These are phyloP conservation scores for Tetracladium marchalianum DNA, from an alignment of 495 filamentous ascomycete genomes.

Conservation along the genomic window DNA sequence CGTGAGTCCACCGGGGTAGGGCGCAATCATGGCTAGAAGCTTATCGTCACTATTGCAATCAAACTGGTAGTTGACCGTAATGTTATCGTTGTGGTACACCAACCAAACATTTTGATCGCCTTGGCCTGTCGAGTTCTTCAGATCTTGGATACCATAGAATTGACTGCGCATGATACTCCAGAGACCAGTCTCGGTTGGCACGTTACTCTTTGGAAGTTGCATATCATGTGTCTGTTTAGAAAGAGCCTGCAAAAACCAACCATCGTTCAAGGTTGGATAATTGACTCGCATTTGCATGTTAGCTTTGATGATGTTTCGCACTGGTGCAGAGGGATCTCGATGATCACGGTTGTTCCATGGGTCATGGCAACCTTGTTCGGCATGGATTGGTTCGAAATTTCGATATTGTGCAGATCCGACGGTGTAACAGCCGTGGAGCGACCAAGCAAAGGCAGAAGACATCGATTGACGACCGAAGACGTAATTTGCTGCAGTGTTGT, in stretches of 20 bases:
- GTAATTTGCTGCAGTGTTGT: constrained; percentile 60
- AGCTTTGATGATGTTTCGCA: constrained; percentile 56
- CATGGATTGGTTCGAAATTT: constrained; percentile 16
- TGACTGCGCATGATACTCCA: constrained; percentile 52
- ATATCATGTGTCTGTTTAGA: constrained; percentile 48
- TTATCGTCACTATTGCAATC: constrained; percentile 37
- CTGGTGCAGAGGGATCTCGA: constrained; percentile 55
- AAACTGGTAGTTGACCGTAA: constrained; percentile 47
- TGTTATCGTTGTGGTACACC: constrained; percentile 54
- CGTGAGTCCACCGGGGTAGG: constrained; percentile 43
- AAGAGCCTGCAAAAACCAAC: constrained; percentile 48
- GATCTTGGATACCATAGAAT: constrained; percentile 39
- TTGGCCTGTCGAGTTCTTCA: constrained; percentile 18
- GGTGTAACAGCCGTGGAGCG: constrained; percentile 57
- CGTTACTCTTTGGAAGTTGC: constrained; percentile 42
- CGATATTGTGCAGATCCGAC: constrained; percentile 46
- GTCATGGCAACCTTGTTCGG: constrained; percentile 49
- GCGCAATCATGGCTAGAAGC: constrained; percentile 35
- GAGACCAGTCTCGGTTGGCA: constrained; percentile 53
- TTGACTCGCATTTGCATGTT: constrained; percentile 54
- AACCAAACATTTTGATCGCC: constrained; percentile 55
- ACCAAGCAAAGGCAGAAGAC: constrained; percentile 57
- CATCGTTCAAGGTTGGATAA: constrained; percentile 54
- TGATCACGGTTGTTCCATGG: constrained; percentile 51
- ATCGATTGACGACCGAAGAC: constrained; percentile 62